Conservation (phyloP, 2,329 filamentous ascomycete genomes). For the Sporothrix inflata region DNA sequence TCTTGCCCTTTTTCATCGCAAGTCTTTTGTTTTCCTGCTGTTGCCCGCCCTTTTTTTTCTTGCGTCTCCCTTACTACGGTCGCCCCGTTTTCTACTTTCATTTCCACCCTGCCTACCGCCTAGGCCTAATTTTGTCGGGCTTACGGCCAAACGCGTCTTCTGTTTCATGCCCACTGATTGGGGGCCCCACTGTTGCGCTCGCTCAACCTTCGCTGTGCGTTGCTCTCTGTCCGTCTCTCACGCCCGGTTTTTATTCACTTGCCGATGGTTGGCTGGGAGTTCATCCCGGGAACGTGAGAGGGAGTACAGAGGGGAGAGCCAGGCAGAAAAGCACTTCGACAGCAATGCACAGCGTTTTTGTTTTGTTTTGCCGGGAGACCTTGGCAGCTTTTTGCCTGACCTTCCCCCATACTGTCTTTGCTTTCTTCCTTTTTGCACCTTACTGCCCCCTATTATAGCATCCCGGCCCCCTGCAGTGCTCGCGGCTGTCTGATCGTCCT, state of each 20-base stretch:
- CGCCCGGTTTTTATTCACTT: conserved; percentile 13
- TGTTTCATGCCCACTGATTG: conserved; percentile 31
- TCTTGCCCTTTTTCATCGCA: not conserved
- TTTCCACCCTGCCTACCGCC: conserved; percentile 26
- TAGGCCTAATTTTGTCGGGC: conserved; percentile 26
- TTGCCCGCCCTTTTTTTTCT: not conserved
- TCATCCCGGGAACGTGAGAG: not conserved
- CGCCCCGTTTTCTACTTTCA: conserved; percentile 20
- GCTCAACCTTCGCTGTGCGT: conserved; percentile 2
- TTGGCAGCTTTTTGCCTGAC: not conserved
- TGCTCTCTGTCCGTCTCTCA: not conserved
- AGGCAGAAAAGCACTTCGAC: conserved; percentile 1
- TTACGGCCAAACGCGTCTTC: conserved; percentile 32
- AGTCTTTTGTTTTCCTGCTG: conserved; percentile 7
- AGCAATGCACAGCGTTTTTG: not conserved
- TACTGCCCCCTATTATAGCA: conserved; percentile 1
- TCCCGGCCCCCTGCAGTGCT: not conserved
- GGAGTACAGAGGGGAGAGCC: not conserved
- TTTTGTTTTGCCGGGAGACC: conserved; percentile 25
- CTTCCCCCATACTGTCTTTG: not conserved
- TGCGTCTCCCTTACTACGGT: not conserved
- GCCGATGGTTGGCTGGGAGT: conserved; percentile 26
- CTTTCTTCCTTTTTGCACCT: not conserved
- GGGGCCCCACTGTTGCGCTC: conserved; percentile 29
- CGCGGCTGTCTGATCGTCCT: conserved; percentile 26